phyloP scores from a whole-genome alignment of 306 rosid genomes.

The Trichosanthes cucumerina region DNA sequence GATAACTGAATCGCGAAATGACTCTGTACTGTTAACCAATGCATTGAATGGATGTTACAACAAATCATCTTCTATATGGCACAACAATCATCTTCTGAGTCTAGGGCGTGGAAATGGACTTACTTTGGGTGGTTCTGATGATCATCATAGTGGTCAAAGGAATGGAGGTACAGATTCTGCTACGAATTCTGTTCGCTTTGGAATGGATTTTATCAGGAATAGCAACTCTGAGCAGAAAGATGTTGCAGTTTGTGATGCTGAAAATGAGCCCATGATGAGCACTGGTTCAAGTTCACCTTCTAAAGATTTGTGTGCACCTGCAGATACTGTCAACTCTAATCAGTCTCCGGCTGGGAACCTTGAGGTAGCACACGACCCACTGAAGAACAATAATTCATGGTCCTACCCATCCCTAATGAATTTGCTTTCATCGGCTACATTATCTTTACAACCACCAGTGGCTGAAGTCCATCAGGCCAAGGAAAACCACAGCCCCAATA shows the following conservation, averaged over 20 bases:
- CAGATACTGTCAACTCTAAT: slow-evolving; percentile 33
- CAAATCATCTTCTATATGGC: slow-evolving; percentile 27
- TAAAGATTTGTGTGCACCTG: slow-evolving; percentile 29
- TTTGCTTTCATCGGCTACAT: slow-evolving; percentile 28
- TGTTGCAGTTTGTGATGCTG: slow-evolving; percentile 24
- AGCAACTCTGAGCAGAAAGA: slow-evolving; percentile 27
- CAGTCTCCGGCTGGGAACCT: not conserved
- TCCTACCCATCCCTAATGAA: slow-evolving; percentile 26
- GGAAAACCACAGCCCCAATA: slow-evolving; percentile 16
- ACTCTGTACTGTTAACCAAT: slow-evolving; percentile 50
- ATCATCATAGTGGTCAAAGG: not conserved
- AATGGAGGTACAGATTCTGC: not conserved
- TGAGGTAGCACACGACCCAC: slow-evolving; percentile 16
- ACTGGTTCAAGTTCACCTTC: slow-evolving; percentile 34
- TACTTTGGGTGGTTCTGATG: slow-evolving; percentile 1
- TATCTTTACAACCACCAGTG: slow-evolving; percentile 26
- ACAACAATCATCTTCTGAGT: slow-evolving; percentile 26
- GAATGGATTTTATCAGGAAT: not conserved
- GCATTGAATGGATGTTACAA: slow-evolving; percentile 38
- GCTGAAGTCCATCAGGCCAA: slow-evolving; percentile 26
- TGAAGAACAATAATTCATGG: slow-evolving; percentile 28
- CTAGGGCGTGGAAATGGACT: slow-evolving; percentile 8
- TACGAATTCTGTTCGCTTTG: not conserved
- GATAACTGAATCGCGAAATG: slow-evolving; percentile 39
- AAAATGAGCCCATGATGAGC: slow-evolving; percentile 38